Evolutionary conservation across 1,284 basidiomycete genomes (phyloP), one percentile per base, ranked within the genome.

Genomic region (Pterulicium gracile): DNA sequence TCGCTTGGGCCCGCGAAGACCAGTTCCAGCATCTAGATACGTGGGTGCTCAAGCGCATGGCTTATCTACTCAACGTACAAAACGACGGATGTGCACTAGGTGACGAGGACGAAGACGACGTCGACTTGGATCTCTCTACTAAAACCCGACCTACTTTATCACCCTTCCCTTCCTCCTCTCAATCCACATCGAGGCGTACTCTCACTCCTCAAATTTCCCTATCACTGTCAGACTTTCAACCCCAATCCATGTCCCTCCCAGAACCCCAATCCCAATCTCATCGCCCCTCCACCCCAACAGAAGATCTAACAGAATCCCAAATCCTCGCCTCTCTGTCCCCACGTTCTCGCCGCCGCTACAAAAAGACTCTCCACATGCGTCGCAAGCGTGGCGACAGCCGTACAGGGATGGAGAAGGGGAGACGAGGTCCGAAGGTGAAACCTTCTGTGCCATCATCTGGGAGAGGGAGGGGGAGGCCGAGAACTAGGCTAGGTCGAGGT

Each of bases 351-450:
- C 70, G 77, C 36, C 77, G 74, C 24, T 53, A 76, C 24, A 62
- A 64, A 50, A 85, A 85, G 50, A 68, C 81, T 24, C 61, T 87
- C 3, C 74, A 82, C 55, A 86, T 86, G 82, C 77, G 84, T 7
- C 73, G 74, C 35, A 81, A 77, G 56, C 72, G 84, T 34, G 82
- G 83, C 13, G 61, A 68, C 32, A 56, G 61, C 7, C n/a, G 15
- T 17, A 39, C 36, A 4, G 19, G 36, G 7, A 13, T 39, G 5
- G 36, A 18, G 5, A 7, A 15, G 5, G 19, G 36, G n/a, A 39
- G 19, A 18, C 5, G 36, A 10, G 36, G 36, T 7, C n/a, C n/a
- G 15, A 39, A 17, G 36, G 36, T 18, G 19, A 39, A 39, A 18
- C 7, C 15, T 18, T 15, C n/a, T 15, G 7, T 39, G 36, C 36